Evolutionary conservation across 2,329 filamentous ascomycete species (phyloP), one percentile per base, ranked within the genome.

Genomic region (Trichoderma endophyticum): DNA sequence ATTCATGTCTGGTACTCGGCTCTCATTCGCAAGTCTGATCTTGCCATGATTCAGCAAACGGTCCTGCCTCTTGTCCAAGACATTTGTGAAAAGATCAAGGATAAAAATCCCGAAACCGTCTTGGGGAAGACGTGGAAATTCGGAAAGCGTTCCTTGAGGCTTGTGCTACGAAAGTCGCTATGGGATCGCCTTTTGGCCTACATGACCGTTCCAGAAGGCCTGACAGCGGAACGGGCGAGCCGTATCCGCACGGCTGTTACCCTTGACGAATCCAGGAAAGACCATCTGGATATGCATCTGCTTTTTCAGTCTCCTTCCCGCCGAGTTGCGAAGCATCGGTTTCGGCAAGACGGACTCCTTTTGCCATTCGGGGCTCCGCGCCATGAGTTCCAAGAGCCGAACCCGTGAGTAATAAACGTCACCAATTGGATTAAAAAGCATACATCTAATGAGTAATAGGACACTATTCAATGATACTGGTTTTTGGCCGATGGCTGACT

Each of bases 1-100:
- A 73, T 76, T 4, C 74, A 76, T 30, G 18, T 75, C 48, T 76
- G 74, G 75, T 76, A 76, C 30, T 76, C 74, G 7, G 71, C 75
- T 5, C 54, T 72, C 34, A 36, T 76, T 11, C 57, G 64, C 24
- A 54, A 69, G 30, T 72, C 70, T 1, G 51, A 75, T 63, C 59
- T 73, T 4, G 54, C 72, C 2, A 54, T 74, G 9, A 28, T 75
- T 3, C 71, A 73, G 6, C 18, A 24, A 4, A 24, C n/a, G 3
- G 3, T 65, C 4, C 14, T 26, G 2, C 48, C 51, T 12, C 39
- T 71, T 18, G 3, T 71, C 61, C 5, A 65, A 15, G 4, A 3
- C 26, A 7, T 60, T 26, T 32, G 30, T 6, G 51, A 66, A 9
- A 71, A 66, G 69, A 8, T 71, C 21, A 34, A 30, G 7, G 28